phyloP scores from a whole-genome alignment of 805 yeast genomes.

The Myxozyma udenii region DNA sequence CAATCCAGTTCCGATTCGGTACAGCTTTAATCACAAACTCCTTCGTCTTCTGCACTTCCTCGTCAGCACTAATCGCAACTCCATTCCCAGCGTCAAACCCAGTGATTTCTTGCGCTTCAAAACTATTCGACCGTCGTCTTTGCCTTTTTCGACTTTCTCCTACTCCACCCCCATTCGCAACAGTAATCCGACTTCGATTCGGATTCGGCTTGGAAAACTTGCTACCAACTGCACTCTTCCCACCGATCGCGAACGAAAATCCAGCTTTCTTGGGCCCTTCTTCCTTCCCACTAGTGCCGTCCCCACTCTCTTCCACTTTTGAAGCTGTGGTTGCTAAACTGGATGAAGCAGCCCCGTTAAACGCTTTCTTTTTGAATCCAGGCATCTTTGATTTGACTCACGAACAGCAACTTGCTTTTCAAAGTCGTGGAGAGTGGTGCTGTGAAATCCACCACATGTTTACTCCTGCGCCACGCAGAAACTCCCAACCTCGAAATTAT shows the following conservation, averaged over 20 bases:
- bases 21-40: constrained; percentile 23
- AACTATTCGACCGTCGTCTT: constrained; percentile 18
- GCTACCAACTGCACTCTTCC: not conserved
- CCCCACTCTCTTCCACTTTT: not conserved
- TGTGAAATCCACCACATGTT: no score
- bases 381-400: no score
- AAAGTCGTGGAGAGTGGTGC: not conserved
- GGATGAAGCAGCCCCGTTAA: not conserved
- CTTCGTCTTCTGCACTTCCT: constrained; percentile 1
- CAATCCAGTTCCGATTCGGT: constrained; percentile 25
- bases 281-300: not conserved
- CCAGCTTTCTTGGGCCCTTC: constrained; percentile 5
- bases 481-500: no score
- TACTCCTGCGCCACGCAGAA: no score
- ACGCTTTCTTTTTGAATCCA: not conserved
- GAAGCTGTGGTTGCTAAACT: not conserved
- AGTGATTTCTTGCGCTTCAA: constrained; percentile 12
- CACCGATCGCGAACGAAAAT: constrained; percentile 22
- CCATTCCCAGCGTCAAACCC: constrained; percentile 22
- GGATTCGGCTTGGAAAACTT: constrained; percentile 1
- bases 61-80: not conserved
- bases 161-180: constrained; percentile 6
- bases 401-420: no score
- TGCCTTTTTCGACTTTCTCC: constrained; percentile 13
- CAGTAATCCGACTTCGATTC: constrained; percentile 6